These are phyloP conservation scores for Calocybe indica DNA, from an alignment of 768 basidiomycete species.

Conservation along the genomic window DNA sequence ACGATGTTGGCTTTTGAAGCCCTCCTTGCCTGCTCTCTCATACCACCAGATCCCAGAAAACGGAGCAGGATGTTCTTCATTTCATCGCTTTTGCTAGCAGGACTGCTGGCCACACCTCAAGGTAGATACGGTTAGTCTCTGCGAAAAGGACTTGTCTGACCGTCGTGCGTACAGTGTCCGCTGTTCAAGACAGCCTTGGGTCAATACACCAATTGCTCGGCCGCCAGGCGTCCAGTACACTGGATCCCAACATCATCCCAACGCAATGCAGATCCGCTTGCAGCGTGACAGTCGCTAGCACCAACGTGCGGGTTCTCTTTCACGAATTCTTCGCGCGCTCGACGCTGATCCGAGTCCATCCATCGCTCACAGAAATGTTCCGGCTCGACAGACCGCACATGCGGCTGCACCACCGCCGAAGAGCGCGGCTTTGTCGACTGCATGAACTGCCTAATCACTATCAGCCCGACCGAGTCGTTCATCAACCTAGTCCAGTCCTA, in stretches of 20 bases:
- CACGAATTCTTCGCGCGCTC: not conserved
- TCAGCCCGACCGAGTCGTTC: not conserved
- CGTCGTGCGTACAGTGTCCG: too few species aligned
- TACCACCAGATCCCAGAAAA: too few species aligned
- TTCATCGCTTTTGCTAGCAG: too few species aligned
- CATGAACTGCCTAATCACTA: slow-evolving; percentile 7
- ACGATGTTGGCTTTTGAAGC: too few species aligned
- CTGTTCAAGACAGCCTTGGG: too few species aligned
- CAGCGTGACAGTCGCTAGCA: not conserved
- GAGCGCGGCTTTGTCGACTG: slow-evolving; percentile 8
- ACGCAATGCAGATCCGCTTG: slow-evolving; percentile 3
- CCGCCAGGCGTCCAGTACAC: slow-evolving; percentile 1
- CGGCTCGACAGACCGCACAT: not conserved
- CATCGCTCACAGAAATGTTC: slow-evolving; percentile 1
- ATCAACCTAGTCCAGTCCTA: slow-evolving; percentile 1
- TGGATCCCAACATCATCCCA: slow-evolving; percentile 8
- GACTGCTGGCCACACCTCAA: too few species aligned
- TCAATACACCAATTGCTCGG: slow-evolving; percentile 5
- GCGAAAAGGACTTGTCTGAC: too few species aligned
- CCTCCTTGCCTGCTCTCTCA: too few species aligned
- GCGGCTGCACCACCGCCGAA: slow-evolving; percentile 5
- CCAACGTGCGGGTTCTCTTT: not conserved
- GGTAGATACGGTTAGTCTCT: too few species aligned
- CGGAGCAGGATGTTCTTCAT: too few species aligned
- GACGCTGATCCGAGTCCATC: too few species aligned